These are phyloP conservation scores for Aspergillus alliaceus DNA, from an alignment of 2,329 filamentous ascomycete species.

Conservation along the genomic window DNA sequence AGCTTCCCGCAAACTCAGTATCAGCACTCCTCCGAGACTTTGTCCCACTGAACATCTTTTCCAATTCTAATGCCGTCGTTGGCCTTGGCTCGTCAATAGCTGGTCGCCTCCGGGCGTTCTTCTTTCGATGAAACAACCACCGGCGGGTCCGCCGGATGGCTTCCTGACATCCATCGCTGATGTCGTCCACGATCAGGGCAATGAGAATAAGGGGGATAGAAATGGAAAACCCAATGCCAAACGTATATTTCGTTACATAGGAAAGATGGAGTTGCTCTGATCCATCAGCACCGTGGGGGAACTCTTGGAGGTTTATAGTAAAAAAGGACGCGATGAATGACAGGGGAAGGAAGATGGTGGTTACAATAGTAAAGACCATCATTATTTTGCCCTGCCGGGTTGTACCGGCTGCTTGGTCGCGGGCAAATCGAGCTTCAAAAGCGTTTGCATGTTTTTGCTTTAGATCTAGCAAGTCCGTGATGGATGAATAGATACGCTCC, in stretches of 20 bases:
- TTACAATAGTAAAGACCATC: constrained; percentile 61
- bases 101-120: not conserved
- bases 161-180: constrained; percentile 32
- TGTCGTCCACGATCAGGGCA: constrained; percentile 48
- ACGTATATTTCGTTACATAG: constrained; percentile 58
- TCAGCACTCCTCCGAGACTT: constrained; percentile 26
- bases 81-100: not conserved
- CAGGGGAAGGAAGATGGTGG: constrained; percentile 57
- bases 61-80: constrained; percentile 22
- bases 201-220: constrained; percentile 52
- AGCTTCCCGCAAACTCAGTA: constrained; percentile 22
- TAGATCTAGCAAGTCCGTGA: constrained; percentile 64
- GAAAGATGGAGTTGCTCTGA: constrained; percentile 42
- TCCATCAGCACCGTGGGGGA: constrained; percentile 37
- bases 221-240: constrained; percentile 56
- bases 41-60: constrained; percentile 27
- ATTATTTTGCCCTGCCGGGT: constrained; percentile 58
- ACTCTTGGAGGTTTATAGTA: constrained; percentile 54
- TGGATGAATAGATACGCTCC: constrained; percentile 58
- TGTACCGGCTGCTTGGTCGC: constrained; percentile 61
- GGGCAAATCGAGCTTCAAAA: constrained; percentile 60
- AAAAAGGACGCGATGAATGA: constrained; percentile 59
- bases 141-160: constrained; percentile 21
- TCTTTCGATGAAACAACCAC: constrained; percentile 22
- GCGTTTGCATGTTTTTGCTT: constrained; percentile 71